phyloP scores from a whole-genome alignment of 1,284 basidiomycete species.

The Xanthoconium separans region DNA sequence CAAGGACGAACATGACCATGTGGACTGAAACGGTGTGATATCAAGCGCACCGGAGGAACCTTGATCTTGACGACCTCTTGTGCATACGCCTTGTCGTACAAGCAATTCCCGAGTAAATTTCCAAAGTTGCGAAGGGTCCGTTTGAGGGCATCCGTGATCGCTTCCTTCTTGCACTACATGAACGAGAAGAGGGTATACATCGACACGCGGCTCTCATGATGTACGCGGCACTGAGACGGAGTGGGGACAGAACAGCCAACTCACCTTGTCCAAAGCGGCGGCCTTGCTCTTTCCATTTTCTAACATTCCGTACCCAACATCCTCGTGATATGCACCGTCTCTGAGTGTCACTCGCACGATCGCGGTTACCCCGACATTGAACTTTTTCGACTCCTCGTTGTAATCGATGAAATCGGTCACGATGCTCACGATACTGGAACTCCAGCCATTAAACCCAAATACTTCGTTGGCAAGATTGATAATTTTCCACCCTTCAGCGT shows the following conservation, averaged over 20 bases:
- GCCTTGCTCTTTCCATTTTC: slow-evolving; percentile 88
- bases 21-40: neutral
- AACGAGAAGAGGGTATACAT: neutral
- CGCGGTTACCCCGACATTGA: slow-evolving; percentile 80
- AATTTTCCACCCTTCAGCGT: slow-evolving; percentile 96
- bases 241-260: neutral
- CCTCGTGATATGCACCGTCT: slow-evolving; percentile 91
- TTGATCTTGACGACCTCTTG: slow-evolving; percentile 87
- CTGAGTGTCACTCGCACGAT: slow-evolving; percentile 85
- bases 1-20: neutral
- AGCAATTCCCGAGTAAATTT: slow-evolving; percentile 91
- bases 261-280: slow-evolving; percentile 88
- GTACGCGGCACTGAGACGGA: too few relatives aligned
- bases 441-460: slow-evolving; percentile 99
- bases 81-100: slow-evolving; percentile 91
- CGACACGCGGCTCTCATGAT: slow-evolving; percentile 1
- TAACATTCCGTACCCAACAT: slow-evolving; percentile 85
- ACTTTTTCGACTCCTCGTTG: slow-evolving; percentile 65
- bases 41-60: slow-evolving; percentile 64
- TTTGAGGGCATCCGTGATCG: slow-evolving; percentile 93
- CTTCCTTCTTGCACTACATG: slow-evolving; percentile 91
- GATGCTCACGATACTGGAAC: slow-evolving; percentile 77
- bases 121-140: slow-evolving; percentile 91
- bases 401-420: slow-evolving; percentile 76
- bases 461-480: slow-evolving; percentile 97